These are phyloP conservation scores for Xylaria flabelliformis DNA, from an alignment of 495 filamentous ascomycete genomes.

Conservation along the genomic window DNA sequence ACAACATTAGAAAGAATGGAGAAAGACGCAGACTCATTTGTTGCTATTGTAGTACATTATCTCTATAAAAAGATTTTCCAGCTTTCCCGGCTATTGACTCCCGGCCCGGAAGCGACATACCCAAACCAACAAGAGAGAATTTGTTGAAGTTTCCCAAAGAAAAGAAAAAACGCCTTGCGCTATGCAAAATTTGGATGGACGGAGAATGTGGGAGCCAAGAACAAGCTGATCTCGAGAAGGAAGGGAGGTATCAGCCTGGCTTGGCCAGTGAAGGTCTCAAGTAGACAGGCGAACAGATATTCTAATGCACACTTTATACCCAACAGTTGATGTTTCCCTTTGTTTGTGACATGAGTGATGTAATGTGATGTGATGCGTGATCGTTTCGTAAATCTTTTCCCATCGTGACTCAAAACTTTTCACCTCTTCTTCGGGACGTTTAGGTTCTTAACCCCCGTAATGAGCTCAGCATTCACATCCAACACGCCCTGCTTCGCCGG, in stretches of 20 bases:
- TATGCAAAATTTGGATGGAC: slow-evolving; percentile 9
- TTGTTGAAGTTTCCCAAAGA: neutral
- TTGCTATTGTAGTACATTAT: slow-evolving; percentile 16
- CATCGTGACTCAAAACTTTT: slow-evolving; percentile 1
- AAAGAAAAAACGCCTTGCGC: slow-evolving; percentile 23
- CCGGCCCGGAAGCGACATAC: neutral
- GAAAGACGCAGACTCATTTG: neutral
- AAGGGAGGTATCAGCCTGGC: neutral
- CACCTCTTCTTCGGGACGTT: slow-evolving; percentile 43
- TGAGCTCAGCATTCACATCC: slow-evolving; percentile 56
- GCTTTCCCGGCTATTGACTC: slow-evolving; percentile 6
- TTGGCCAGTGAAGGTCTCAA: neutral
- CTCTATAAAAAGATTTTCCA: slow-evolving; percentile 4
- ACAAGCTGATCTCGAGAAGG: neutral
- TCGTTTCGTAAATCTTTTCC: too few species aligned
- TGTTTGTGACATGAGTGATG: neutral
- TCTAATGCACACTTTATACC: slow-evolving; percentile 16
- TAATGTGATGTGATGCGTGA: neutral
- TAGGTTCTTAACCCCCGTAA: slow-evolving; percentile 56
- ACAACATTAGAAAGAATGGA: neutral
- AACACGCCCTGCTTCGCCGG: slow-evolving; percentile 30
- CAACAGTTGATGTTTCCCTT: neutral
- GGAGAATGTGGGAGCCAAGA: slow-evolving; percentile 3
- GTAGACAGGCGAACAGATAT: neutral
- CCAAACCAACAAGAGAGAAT: slow-evolving; percentile 1